A percentile compares a stretch with the other conserved stretches of the same genome.
Conservation (phyloP, 495 filamentous ascomycete genomes). For the Patellaria atrata region DNA sequence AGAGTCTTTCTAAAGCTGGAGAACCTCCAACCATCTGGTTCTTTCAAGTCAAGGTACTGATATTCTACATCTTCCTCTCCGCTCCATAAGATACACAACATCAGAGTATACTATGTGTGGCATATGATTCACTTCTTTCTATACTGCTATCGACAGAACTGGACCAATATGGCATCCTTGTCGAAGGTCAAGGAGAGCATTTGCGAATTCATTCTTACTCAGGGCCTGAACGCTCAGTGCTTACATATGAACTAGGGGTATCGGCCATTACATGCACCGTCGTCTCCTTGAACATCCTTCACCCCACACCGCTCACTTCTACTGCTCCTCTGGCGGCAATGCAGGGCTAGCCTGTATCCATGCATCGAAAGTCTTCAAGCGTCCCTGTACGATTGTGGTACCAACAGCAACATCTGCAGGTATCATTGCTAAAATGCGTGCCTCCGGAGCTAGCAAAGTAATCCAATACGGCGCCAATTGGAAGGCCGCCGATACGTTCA, state of each 20-base stretch:
- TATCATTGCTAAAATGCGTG: constrained; percentile 61
- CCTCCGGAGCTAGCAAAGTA: constrained; percentile 53
- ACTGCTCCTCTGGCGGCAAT: constrained; percentile 77
- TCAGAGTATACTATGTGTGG: too few relatives aligned
- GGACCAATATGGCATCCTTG: too few relatives aligned
- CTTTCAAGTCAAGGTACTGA: constrained; percentile 78
- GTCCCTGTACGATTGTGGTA: constrained; percentile 69
- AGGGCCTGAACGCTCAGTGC: not conserved
- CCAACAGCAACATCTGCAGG: constrained; percentile 48
- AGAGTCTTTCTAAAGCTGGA: constrained; percentile 83
- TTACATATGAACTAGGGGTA: constrained; percentile 37
- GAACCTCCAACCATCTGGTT: constrained; percentile 80
- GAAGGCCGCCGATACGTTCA: constrained; percentile 61
- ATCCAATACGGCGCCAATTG: constrained; percentile 58
- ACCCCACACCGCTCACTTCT: constrained; percentile 53
- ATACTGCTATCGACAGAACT: too few relatives aligned
- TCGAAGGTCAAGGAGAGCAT: too few relatives aligned
- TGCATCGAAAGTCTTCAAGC: constrained; percentile 53
- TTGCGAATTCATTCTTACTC: too few relatives aligned
- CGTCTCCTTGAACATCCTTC: constrained; percentile 31
- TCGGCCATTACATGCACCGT: constrained; percentile 65
- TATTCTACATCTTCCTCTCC: constrained; percentile 1
- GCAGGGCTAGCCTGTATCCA: constrained; percentile 83
- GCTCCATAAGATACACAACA: too few relatives aligned
- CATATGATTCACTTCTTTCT: too few relatives aligned